Conservation (phyloP, 768 basidiomycete species). For the Mycena polygramma region DNA sequence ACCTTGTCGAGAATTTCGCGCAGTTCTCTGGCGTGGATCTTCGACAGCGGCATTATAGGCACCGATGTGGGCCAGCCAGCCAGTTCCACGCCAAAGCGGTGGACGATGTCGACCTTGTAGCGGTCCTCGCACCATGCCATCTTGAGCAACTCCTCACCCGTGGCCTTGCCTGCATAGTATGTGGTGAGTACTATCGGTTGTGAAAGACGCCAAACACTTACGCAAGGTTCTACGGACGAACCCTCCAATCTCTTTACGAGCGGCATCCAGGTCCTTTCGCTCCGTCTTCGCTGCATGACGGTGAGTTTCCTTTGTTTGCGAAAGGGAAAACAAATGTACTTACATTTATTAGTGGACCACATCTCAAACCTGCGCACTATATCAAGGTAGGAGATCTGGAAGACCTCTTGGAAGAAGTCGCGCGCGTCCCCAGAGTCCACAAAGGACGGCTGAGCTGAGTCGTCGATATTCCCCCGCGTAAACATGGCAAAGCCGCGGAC, state of each 20-base stretch:
- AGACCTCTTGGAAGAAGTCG: neutral
- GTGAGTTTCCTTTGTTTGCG: neutral
- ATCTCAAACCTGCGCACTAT: neutral
- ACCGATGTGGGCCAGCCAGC: neutral
- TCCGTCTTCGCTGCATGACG: neutral
- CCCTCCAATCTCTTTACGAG: neutral
- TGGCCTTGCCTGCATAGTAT: neutral
- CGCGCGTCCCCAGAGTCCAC: neutral
- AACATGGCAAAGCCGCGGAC: neutral
- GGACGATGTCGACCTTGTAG: neutral
- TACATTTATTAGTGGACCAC: conserved; percentile 2
- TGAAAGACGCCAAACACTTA: neutral
- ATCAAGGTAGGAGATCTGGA: neutral
- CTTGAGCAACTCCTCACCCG: neutral
- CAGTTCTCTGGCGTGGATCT: neutral
- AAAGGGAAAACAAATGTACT: neutral
- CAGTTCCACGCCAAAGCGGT: neutral
- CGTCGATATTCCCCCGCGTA: neutral
- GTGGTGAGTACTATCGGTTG: neutral
- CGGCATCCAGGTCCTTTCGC: neutral
- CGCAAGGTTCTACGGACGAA: neutral
- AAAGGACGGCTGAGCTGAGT: neutral
- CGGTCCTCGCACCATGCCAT: neutral
- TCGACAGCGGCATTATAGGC: neutral
- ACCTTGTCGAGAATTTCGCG: neutral